phyloP scores from a whole-genome alignment of 106 monocot genomes.

The Iris macrosiphon region DNA sequence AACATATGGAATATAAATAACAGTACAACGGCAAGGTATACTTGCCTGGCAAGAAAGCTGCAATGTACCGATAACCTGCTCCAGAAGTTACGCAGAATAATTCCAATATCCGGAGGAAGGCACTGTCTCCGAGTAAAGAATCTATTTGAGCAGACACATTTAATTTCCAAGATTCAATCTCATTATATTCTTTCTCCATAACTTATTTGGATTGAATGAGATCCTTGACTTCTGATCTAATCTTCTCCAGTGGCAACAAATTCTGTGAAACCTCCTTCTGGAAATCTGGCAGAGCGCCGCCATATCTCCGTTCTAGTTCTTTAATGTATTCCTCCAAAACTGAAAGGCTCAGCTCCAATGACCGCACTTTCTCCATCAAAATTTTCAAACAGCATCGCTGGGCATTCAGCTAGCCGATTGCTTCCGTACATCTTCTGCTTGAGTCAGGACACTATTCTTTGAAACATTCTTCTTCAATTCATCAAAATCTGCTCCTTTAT shows the following conservation, averaged over 20 bases:
- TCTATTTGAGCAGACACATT: constrained; percentile 25
- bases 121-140: constrained; percentile 28
- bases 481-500: neutral
- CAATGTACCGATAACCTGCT: too few species aligned
- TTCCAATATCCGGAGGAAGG: constrained; percentile 34
- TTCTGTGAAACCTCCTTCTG: constrained; percentile 26
- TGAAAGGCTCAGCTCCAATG: constrained; percentile 37
- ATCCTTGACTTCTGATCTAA: constrained; percentile 19
- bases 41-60: too few species aligned
- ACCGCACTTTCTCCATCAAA: constrained; percentile 48
- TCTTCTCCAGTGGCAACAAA: constrained; percentile 10
- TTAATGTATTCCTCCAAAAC: constrained; percentile 31
- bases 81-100: too few species aligned
- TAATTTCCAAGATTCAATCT: constrained; percentile 35
- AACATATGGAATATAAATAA: too few species aligned
- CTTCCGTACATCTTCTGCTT: constrained; percentile 21
- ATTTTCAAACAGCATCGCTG: constrained; percentile 42
- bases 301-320: constrained; percentile 29
- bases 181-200: constrained; percentile 29
- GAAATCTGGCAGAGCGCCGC: constrained; percentile 20
- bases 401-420: constrained; percentile 18
- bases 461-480: neutral
- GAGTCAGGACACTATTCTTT: neutral
- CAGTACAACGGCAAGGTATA: too few species aligned
- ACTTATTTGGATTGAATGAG: constrained; percentile 14